Base-by-base conservation (phyloP, 2,329 filamentous ascomycete species). In the Canariomyces notabilis region DNA sequence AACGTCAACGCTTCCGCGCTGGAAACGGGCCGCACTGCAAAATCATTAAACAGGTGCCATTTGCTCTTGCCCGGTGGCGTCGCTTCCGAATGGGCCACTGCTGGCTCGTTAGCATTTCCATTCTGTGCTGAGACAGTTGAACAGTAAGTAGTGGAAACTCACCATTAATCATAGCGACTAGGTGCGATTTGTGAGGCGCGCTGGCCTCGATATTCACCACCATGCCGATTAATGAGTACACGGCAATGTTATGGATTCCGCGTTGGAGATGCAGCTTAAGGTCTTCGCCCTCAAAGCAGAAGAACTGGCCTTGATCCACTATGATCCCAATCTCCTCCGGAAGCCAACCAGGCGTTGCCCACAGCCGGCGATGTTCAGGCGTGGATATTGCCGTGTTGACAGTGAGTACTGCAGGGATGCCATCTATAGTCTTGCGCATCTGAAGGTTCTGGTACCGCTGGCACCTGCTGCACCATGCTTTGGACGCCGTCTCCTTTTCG, bases 11-110 rank as follows among this genome's bases (percentile, higher is more conserved):
- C 94, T 62, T 98, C 91, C 51, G 89, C 83, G 21, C 80, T 77
- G 23, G 83, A 80, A 14, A 95, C 80, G 8, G 85, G 82, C 11
- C 87, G 81, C 18, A 98, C 94, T 29, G 95, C 69, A 60, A 98
- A 98, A 67, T 98, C 93, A 58, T 98, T 98, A 71, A 98, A 96
- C 1, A 98, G 69, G 66, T 97, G 89, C 94, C 94, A 98, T 57
- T 85, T 83, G 59, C 80, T 84, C 53, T 81, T 76, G 3, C 70
- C 71, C 1, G 80, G 75, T 0, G 76, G 64, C 34, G 77, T 72
- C 0, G 75, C 71, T 44, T 81, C 79, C 0, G 86, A 80, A 42
- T 88, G 81, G 11, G 79, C 78, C 47, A 86, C 83, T 85, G 44
- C 14, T 20, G 16, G 26, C 35, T 5, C 2, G 51, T 70, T 48